Evolutionary conservation across 169 alveolate species (phyloP), one percentile per base, ranked within the genome.

Genomic region (Plasmodium gaboni): DNA sequence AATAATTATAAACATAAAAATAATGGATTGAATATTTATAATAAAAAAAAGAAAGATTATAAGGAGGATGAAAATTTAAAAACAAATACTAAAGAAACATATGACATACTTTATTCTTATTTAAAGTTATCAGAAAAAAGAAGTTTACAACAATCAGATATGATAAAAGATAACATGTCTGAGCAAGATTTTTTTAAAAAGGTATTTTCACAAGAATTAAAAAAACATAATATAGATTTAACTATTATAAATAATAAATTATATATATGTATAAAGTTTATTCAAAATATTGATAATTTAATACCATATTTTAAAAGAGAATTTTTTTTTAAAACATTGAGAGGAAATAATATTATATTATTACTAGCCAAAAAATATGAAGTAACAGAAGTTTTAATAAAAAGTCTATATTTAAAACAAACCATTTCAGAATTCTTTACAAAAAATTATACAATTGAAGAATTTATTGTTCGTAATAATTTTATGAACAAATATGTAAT

Each of bases 341-440:
- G 13, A 5, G 59, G 38, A 26, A 59, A 73, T 55, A 73, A 73
- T 59, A 38, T 55, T 73, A 32, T 73, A 5, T 57, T 57, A 38
- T 26, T 73, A 32, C 24, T 73, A 28, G 68, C 71, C 7, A 73
- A 73, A 55, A 73, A 73, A 73, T 57, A 55, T 73, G 86, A 73
- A 73, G 24, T 73, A 6, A 32, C 22, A 5, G 51, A 73, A 22
- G 10, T 38, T 7, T 28, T 73, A 73, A 17, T 57, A 22, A 73
- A 57, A 57, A 19, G 51, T 28, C 53, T 73, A 38, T 73, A 73
- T 73, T 55, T 73, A 73, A 73, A 57, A 17, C 24, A 73, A 24
- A 73, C 53, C 19, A 38, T 73, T 55, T 2, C 24, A 8, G 26
- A 55, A 32, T 59, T 55, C 9, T 73, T 73, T 3, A 53, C 53